phyloP scores from a whole-genome alignment of 2,329 filamentous ascomycete genomes.

The Alternaria metachromatica region DNA sequence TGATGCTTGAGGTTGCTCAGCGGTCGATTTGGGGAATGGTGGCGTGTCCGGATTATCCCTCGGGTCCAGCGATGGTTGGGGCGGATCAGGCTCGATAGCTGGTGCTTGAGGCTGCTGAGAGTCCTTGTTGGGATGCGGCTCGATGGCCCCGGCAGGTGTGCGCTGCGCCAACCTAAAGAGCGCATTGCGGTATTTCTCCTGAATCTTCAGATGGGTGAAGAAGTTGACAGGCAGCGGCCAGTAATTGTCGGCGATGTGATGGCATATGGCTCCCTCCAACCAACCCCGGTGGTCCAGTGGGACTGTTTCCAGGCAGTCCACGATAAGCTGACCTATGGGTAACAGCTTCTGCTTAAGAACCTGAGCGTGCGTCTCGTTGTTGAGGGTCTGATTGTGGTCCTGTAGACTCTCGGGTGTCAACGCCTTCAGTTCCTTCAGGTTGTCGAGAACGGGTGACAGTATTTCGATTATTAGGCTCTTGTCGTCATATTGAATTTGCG shows the following conservation, averaged over 20 bases:
- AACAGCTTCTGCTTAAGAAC: conserved; percentile 22
- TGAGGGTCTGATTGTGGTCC: conserved; percentile 2
- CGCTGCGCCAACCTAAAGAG: background rate
- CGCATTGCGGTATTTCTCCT: conserved; percentile 22
- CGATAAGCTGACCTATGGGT: conserved; percentile 23
- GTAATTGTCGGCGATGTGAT: conserved; percentile 19
- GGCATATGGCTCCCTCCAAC: conserved; percentile 23
- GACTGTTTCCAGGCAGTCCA: background rate
- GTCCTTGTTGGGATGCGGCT: background rate
- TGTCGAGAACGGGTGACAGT: conserved; percentile 11
- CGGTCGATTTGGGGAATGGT: background rate
- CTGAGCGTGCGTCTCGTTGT: conserved; percentile 16
- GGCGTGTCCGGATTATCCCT: background rate
- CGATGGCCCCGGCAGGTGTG: background rate
- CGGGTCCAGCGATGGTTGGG: background rate
- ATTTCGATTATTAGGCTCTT: background rate
- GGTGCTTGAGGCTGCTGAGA: background rate
- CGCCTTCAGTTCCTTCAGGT: conserved; percentile 17
- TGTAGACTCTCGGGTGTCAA: conserved; percentile 16
- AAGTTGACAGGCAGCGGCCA: conserved; percentile 24
- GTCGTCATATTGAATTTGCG: background rate
- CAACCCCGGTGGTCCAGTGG: background rate
- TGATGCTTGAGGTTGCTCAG: background rate
- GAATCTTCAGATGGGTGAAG: conserved; percentile 17
- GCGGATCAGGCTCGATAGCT: background rate